phyloP scores from a whole-genome alignment of 768 basidiomycete species.

The Pholiota conissans region DNA sequence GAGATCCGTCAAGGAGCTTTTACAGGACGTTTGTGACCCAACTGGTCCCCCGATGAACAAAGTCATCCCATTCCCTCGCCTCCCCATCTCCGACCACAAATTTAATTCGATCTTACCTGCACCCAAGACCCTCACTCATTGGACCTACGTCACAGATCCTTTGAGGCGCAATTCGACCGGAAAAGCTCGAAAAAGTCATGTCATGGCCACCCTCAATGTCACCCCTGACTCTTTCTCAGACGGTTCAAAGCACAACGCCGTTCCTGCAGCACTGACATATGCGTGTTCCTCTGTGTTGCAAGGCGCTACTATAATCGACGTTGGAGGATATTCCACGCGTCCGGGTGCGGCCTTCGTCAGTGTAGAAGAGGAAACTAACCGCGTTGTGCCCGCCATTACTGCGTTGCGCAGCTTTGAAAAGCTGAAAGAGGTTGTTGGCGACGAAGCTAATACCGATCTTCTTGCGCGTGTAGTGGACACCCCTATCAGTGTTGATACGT shows the following conservation, averaged over 20 bases:
- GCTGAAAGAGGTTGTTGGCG: background rate
- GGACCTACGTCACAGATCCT: constrained; percentile 34
- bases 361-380: constrained; percentile 63
- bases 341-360: constrained; percentile 73
- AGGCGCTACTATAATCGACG: constrained; percentile 81
- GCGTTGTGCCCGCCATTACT: constrained; percentile 67
- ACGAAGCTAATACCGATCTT: constrained; percentile 17
- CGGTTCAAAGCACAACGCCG: constrained; percentile 57
- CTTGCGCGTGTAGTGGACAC: constrained; percentile 21
- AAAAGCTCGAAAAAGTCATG: constrained; percentile 43
- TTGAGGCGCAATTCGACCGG: background rate
- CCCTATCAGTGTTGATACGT: constrained; percentile 86
- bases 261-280: constrained; percentile 56
- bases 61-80: constrained; percentile 73
- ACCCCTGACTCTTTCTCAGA: constrained; percentile 98
- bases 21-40: constrained; percentile 38
- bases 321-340: constrained; percentile 93
- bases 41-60: constrained; percentile 56
- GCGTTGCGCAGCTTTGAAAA: constrained; percentile 39
- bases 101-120: constrained; percentile 25
- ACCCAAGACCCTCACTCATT: constrained; percentile 50
- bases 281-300: constrained; percentile 43
- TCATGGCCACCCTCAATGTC: constrained; percentile 92
- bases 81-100: constrained; percentile 33
- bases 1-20: constrained; percentile 45